Evolutionary conservation across 306 rosid species (phyloP).

Genomic region (Prinsepia uniflora): DNA sequence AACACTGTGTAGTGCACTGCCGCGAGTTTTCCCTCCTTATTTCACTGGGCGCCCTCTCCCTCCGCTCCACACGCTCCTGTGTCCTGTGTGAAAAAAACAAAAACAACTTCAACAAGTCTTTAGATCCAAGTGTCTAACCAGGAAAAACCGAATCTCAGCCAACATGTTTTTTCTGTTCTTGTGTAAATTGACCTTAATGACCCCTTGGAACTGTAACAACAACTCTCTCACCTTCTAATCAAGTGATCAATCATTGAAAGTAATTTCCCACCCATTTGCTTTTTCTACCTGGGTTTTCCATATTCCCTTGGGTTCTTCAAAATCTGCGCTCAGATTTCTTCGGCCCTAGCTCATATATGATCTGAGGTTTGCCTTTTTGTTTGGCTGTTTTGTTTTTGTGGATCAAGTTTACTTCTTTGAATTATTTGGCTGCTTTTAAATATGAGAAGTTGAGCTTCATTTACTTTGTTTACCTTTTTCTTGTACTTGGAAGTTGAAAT

Average conservation of each 20-base stretch:
- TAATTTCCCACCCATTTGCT: background rate
- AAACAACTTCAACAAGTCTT: conserved; percentile 25
- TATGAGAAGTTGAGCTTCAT: background rate
- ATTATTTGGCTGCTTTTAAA: background rate
- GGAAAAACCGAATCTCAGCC: conserved; percentile 29
- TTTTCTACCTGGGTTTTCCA: background rate
- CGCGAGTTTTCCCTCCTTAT: background rate
- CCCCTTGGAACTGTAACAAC: conserved; percentile 12
- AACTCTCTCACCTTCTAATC: conserved; percentile 39
- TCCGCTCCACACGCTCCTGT: conserved; percentile 46
- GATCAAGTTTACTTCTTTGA: too few species aligned
- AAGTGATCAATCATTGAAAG: conserved; percentile 61
- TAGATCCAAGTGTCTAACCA: conserved; percentile 59
- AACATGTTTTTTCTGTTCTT: background rate
- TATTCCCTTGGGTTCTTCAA: conserved; percentile 22
- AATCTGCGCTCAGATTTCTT: conserved; percentile 16
- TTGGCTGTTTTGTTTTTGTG: too few species aligned
- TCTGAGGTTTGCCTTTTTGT: background rate
- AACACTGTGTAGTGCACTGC: background rate
- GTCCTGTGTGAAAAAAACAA: background rate
- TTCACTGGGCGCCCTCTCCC: conserved; percentile 24
- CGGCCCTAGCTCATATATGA: conserved; percentile 4
- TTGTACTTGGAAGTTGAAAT: conserved; percentile 8
- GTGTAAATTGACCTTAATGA: background rate
- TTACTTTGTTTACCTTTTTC: conserved; percentile 1